Conservation (phyloP, 345 rosid genomes). For the Rhodamnia rubescens region DNA sequence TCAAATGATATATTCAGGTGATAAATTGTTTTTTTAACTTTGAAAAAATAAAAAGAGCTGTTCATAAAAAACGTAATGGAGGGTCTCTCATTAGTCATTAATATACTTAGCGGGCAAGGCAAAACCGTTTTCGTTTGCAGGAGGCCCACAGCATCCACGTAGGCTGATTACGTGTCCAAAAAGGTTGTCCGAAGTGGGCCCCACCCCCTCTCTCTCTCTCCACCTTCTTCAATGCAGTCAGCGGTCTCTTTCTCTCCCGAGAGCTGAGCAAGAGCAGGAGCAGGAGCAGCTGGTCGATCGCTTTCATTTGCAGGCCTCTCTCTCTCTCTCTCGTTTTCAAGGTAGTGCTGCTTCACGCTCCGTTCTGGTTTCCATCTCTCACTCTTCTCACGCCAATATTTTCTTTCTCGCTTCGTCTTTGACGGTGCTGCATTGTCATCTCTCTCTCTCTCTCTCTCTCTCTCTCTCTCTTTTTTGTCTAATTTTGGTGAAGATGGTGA, state of each 20-base stretch:
- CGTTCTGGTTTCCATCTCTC: background rate
- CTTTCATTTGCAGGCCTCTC: background rate
- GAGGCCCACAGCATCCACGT: background rate
- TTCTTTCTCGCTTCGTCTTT: background rate
- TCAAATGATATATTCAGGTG: no score
- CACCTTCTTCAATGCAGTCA: background rate
- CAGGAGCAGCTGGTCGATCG: background rate
- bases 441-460: background rate
- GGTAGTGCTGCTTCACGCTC: background rate
- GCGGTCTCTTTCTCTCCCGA: background rate
- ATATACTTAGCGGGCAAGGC: background rate
- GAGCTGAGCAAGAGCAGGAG: background rate
- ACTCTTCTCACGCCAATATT: background rate
- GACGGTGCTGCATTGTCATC: background rate
- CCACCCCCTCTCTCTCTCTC: background rate
- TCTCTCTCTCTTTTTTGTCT: background rate
- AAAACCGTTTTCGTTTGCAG: background rate
- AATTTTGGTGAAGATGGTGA: background rate
- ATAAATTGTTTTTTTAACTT: no score
- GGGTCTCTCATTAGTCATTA: no score
- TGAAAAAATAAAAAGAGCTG: no score
- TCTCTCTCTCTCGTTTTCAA: background rate
- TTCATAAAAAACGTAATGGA: no score
- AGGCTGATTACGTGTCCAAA: background rate
- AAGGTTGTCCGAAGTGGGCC: background rate